Base-by-base conservation (phyloP, 306 rosid species). In the Acmispon strigosus region DNA sequence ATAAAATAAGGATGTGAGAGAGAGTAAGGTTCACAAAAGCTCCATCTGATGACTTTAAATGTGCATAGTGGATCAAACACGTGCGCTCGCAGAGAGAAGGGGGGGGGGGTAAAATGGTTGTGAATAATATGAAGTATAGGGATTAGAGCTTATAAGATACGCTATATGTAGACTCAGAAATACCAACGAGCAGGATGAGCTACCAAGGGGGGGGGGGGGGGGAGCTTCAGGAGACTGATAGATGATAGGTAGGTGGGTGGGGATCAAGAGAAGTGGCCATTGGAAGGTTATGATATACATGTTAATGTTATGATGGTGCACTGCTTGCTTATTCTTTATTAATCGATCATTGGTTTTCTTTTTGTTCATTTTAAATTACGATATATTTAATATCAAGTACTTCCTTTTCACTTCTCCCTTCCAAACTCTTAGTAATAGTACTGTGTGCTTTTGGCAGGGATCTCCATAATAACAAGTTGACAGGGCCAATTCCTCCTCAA, bases 401-500 rank as follows among this genome's bases (percentile, higher is more conserved):
- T 72, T 80, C 60, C 7, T 8, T 5, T 45, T 77, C 10, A 5
- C 9, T 12, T 6, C 12, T 70, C 15, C 27, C 75, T 70, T 41
- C 17, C 52, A 17, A 32, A n/a, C 37, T 48, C 73, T 58, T 59
- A 29, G 48, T 43, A 64, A 58, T 37, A 60, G 45, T 48, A 44
- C 42, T 74, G 45, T 75, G 56, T 76, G 15, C 56, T n/a, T 59
- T 36, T 76, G 59, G 58, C 95, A 95, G 99, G 80, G 99, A 95
- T 85, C 87, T 95, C 17, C 99, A 95, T 48, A 95, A 95, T 77
- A 95, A 95, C 90, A 95, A 95, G 88, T 69, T 95, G 84, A 91
- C 99, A 1, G 99, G 99, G 24, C 99, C 99, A 5, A 89, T 95
- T 85, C 99, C 99, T 76, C 88, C 99, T 43, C 99, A 95, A 77